Evolutionary conservation across 164 flowering plant species (phyloP), one percentile per base, ranked within the genome.

Genomic region (Euptelea pleiosperma): DNA sequence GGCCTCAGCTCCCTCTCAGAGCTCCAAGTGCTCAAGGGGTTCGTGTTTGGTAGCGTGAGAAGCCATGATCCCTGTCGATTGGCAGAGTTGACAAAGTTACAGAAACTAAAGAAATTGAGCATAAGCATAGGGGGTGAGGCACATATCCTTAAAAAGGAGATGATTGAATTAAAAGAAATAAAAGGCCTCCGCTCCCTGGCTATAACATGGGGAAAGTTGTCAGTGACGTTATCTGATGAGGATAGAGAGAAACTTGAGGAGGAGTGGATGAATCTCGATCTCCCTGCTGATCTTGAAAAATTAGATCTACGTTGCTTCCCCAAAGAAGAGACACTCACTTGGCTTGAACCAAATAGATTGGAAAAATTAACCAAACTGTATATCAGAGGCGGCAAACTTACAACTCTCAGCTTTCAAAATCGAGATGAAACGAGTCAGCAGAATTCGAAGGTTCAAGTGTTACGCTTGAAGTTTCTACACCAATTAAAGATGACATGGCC

Each of bases 11-110:
- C 3, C 12, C 77, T 82, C 1, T 24, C 57, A 0, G 11, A 73
- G 15, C 72, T 82, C 11, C 35, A 51, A 61, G 80, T 82, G 40
- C 71, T 82, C 0, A 82, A 79, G 54, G 86, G 86, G 22, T 79
- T 82, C 49, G 73, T 77, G 25, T 36, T 81, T 1, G 64, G 65
- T 0, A 42, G 30, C 1, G 4, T 18, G 0, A 39, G 12, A 7
- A 22, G 53, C 12, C 54, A 42, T 1, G 61, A 31, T 7, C n/a
- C 64, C 0, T 70, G 74, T 44, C 57, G 25, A 2, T 42, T 81
- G 7, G 12, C 16, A 0, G 73, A 75, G 31, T 39, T 81, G 33
- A 9, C 9, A 9, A 39, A 9, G 1, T 33, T 78, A 61, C 21
- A 11, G 19, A 43, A 60, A 14, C 65, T 81, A n/a, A 58, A 61